Evolutionary conservation across 2,329 filamentous ascomycete genomes (phyloP).

Genomic region (Aspergillus cejpii): DNA sequence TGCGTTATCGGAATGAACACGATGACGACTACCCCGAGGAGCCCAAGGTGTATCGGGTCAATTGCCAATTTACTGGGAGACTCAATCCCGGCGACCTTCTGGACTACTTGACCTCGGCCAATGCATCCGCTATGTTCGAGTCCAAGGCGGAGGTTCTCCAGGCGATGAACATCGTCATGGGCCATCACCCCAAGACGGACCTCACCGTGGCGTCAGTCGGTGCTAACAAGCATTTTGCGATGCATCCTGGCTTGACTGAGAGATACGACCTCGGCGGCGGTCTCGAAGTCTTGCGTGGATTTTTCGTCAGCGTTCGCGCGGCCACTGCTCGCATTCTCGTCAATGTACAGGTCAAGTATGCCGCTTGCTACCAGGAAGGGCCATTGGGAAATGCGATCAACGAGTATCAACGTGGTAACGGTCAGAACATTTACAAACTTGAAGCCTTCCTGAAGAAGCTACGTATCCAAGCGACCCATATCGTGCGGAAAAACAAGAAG

Average conservation of each 20-base stretch:
- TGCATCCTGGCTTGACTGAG: constrained; percentile 31
- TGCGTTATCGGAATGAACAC: constrained; percentile 33
- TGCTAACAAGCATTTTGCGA: constrained; percentile 49
- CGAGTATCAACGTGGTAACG: constrained; percentile 23
- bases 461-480: constrained; percentile 39
- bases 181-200: constrained; percentile 42
- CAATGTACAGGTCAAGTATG: constrained; percentile 57
- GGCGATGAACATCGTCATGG: constrained; percentile 53
- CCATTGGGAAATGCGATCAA: constrained; percentile 36
- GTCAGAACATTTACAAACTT: constrained; percentile 19
- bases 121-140: constrained; percentile 32
- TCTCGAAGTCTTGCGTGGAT: constrained; percentile 54
- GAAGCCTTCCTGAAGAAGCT: constrained; percentile 37
- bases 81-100: constrained; percentile 40
- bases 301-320: constrained; percentile 55
- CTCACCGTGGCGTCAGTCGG: constrained; percentile 43
- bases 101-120: constrained; percentile 38
- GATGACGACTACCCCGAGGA: constrained; percentile 30
- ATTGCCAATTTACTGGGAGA: constrained; percentile 28
- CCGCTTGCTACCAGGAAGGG: constrained; percentile 51
- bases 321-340: constrained; percentile 53
- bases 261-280: constrained; percentile 43
- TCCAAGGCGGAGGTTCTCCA: constrained; percentile 49
- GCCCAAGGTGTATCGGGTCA: constrained; percentile 33
- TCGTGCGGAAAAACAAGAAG: constrained; percentile 31